These are phyloP conservation scores for Candida glaebosa DNA, from an alignment of 805 yeast genomes.

Conservation along the genomic window DNA sequence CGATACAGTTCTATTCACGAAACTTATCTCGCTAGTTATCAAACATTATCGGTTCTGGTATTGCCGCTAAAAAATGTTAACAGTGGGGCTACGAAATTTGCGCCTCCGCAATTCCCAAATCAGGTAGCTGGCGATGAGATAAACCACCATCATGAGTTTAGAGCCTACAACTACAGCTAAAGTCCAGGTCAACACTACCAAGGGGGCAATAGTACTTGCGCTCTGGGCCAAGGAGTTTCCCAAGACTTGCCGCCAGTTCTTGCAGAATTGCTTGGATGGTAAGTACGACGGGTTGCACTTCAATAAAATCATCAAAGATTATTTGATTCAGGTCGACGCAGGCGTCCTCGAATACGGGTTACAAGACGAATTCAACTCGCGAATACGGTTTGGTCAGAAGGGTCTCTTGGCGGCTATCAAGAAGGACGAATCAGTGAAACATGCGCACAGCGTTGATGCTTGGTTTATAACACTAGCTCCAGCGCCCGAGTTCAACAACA, in stretches of 20 bases:
- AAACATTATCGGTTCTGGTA: too few relatives aligned
- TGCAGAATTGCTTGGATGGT: conserved; percentile 46
- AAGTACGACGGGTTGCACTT: conserved; percentile 41
- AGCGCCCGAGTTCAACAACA: conserved; percentile 38
- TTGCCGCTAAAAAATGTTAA: background rate
- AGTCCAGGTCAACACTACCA: conserved; percentile 52
- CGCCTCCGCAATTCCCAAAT: background rate
- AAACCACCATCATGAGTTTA: conserved; percentile 7
- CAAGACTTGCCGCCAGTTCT: conserved; percentile 40
- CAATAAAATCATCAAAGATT: conserved; percentile 32
- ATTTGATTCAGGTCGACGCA: conserved; percentile 10
- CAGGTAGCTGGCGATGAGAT: conserved; percentile 1
- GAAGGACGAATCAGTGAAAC: conserved; percentile 17
- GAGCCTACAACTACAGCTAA: conserved; percentile 62
- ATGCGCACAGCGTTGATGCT: conserved; percentile 22
- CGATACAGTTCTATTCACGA: too few relatives aligned
- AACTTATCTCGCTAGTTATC: too few relatives aligned
- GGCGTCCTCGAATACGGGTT: conserved; percentile 10
- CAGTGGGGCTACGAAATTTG: background rate
- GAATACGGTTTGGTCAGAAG: conserved; percentile 48
- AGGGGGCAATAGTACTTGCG: conserved; percentile 58
- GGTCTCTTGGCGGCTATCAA: conserved; percentile 55
- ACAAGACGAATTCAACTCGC: conserved; percentile 44
- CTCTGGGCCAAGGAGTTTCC: conserved; percentile 72
- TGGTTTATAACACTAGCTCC: conserved; percentile 18